Base-by-base conservation (phyloP, 2,329 filamentous ascomycete species). In the Fusarium nelsonii region DNA sequence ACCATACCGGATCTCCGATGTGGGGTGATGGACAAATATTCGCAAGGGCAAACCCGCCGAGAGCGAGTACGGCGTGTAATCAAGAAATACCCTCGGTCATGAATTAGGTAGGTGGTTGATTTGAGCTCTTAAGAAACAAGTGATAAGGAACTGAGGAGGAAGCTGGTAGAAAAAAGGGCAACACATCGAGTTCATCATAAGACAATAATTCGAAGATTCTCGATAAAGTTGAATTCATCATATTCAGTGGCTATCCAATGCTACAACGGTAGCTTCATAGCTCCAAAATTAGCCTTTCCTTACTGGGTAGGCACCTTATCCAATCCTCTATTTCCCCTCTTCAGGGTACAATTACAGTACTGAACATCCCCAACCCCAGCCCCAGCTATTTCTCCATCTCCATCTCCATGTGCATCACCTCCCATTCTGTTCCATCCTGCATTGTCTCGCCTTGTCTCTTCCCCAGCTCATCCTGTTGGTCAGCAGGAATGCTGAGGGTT, bases 1-100 rank as follows among this genome's bases (percentile, higher is more conserved):
- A 33, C 56, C 37, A 49, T 63, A 68, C 59, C 43, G 61, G 67
- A 71, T 67, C 70, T 69, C 66, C 63, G 63, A 72, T 63, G 68
- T 69, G 70, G 70, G 53, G 70, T 71, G 64, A 54, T 30, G 40
- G 26, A 62, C 53, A 45, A 50, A 26, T 39, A 48, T 61, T 71
- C 55, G 32, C 58, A 63, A 58, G 54, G 62, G 40, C 49, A 26
- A 63, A 59, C 48, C 20, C 63, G 48, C 62, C 63, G 54, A 65
- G 61, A 60, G 41, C 61, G 63, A 65, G 46, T 48, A 65, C 60
- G 60, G 43, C 33, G 9, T 50, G 23, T 39, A 50, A 50, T 20
- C 26, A 15, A 37, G 10, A 39, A 28, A 10, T 10, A 50, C 18
- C 33, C 46, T 39, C 46, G 46, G 46, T 39, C 46, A 50, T 39